Evolutionary conservation across 2,329 filamentous ascomycete genomes (phyloP), one percentile per base, ranked within the genome.

Genomic region (Exserohilum rostratum): DNA sequence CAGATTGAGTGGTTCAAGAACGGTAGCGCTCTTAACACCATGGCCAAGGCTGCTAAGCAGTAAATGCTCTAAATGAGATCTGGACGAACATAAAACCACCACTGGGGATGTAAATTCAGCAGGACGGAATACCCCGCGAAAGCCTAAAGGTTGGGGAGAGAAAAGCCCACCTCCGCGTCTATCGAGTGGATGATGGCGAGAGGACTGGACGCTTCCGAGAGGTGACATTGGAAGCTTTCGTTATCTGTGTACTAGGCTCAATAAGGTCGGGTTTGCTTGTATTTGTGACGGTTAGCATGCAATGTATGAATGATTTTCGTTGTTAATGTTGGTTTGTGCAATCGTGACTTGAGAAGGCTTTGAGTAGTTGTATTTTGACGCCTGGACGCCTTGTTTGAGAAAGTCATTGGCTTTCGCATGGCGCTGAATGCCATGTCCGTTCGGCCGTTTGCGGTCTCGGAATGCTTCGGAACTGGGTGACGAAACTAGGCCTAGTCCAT

Each of bases 1-100:
- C 95, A 99, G 83, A 89, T 99, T 61, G 90, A 97, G 82, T 99
- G 95, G 95, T 99, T 99, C 87, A 93, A 92, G 85, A 96, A 98
- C 78, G 95, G 95, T 66, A 93, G 89, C 73, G 95, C 95, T 51
- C 85, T 99, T 66, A 99, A 99, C 87, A 97, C 93, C 70, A 99
- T 99, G 93, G 93, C 93, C 67, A 96, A 95, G 87, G 58, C 69
- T 29, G 50, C 55, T n/a, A 68, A 70, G 57, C 57, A 63, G 48
- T 71, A 70, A 53, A 65, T 58, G 50, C 34, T 22, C 20, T 43
- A 5, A 30, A 45, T 29, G 42, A 29, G 52, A 52, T 48, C 25
- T 50, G 39, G 51, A 57, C 42, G 17, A 46, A 58, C 38, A 50
- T 45, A 33, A 45, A 51, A 64, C 54, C 55, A 62, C 57, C 43